A percentile compares a stretch with the other conserved stretches of the same genome.
Evolutionary conservation across 2,329 filamentous ascomycete genomes (phyloP).

Genomic region (Cylindrodendrum hubeiense): DNA sequence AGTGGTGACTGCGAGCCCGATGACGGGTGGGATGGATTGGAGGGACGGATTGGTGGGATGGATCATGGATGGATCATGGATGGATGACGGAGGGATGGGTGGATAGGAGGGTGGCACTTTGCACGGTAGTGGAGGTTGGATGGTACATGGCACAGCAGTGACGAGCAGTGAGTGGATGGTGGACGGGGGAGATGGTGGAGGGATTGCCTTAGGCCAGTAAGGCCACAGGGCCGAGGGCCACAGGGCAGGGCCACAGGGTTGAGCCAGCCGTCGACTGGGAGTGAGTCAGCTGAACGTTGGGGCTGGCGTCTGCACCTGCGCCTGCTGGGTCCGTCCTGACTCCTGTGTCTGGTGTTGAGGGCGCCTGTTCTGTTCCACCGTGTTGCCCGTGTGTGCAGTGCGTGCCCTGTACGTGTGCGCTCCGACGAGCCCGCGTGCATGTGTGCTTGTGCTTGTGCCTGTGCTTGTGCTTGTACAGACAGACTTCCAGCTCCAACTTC

Average conservation of each 20-base stretch:
- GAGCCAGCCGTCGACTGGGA: neutral
- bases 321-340: neutral
- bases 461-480: neutral
- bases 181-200: neutral
- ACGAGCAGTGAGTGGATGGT: neutral
- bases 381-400: too few relatives aligned
- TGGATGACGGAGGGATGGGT: neutral
- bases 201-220: neutral
- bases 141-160: neutral
- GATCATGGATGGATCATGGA: neutral
- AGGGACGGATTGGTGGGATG: conserved; percentile 13
- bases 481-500: too few relatives aligned
- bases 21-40: conserved; percentile 14
- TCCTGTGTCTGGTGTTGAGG: neutral
- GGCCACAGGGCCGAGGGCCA: neutral
- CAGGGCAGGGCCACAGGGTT: conserved; percentile 2
- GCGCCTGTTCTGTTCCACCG: neutral
- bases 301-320: neutral
- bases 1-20: conserved; percentile 15
- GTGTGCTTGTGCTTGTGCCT: neutral
- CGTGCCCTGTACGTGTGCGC: neutral
- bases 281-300: conserved; percentile 16
- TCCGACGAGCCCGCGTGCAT: neutral
- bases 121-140: neutral
- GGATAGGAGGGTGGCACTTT: neutral